Conservation (phyloP, 331 rosid species). For the Arachis monticola region DNA sequence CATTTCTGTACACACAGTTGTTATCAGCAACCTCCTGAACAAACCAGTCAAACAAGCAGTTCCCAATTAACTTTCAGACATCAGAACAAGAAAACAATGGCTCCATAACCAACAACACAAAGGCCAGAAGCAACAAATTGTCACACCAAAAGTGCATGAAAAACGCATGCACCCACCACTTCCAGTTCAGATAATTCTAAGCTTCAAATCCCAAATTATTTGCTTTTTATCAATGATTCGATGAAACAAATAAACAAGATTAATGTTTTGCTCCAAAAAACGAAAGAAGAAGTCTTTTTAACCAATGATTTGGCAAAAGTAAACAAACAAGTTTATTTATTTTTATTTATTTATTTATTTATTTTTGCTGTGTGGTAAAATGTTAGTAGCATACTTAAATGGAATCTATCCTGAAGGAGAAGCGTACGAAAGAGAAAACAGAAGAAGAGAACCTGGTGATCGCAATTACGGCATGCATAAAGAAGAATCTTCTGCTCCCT, state of each 20-base stretch:
- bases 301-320: too few relatives aligned
- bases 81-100: conserved; percentile 15
- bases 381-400: background rate
- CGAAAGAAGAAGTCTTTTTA: background rate
- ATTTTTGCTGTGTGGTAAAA: background rate
- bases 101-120: background rate
- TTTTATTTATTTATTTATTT: background rate
- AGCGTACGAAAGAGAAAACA: background rate
- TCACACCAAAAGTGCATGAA: background rate
- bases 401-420: background rate
- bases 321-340: background rate
- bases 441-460: conserved; percentile 69
- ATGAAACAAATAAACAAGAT: background rate
- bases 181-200: background rate
- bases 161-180: background rate
- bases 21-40: conserved; percentile 93
- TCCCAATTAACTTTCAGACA: conserved; percentile 5
- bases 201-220: background rate
- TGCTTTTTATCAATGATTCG: background rate
- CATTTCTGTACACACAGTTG: conserved; percentile 91
- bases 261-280: background rate
- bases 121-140: background rate
- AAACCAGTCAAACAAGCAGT: conserved; percentile 34
- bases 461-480: conserved; percentile 97
- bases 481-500: conserved; percentile 82